Evolutionary conservation across 73 alveolate genomes (phyloP).

Genomic region (Blepharisma stoltei): DNA sequence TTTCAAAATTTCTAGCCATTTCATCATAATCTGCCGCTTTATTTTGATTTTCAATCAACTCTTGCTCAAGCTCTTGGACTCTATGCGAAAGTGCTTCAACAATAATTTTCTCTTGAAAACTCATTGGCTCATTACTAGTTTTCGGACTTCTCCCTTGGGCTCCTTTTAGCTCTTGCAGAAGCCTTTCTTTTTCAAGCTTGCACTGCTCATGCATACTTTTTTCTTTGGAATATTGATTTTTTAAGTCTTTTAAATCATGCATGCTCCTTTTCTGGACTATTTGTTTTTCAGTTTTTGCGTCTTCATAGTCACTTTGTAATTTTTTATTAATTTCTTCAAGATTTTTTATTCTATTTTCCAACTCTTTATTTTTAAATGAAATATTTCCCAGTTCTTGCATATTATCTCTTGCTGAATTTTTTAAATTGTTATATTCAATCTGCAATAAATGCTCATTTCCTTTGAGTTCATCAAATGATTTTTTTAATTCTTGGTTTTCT

Average conservation of each 20-base stretch:
- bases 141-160: not conserved
- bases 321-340: constrained; percentile 1
- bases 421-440: not conserved
- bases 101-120: constrained; percentile 2
- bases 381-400: not conserved
- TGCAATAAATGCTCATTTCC: not conserved
- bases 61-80: constrained; percentile 5
- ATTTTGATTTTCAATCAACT: not conserved
- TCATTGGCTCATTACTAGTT: not conserved
- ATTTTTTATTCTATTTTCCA: not conserved
- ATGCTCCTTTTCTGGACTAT: constrained; percentile 16
- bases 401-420: constrained; percentile 4
- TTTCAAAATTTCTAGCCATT: not conserved
- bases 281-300: constrained; percentile 21
- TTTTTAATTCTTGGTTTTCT: not conserved
- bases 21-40: not conserved
- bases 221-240: not conserved
- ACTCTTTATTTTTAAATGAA: not conserved
- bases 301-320: not conserved
- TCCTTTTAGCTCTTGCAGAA: not conserved
- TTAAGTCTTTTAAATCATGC: constrained; percentile 17
- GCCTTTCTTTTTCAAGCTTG: constrained; percentile 12
- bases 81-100: constrained; percentile 2
- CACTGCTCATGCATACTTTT: constrained; percentile 23
- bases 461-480: not conserved